phyloP scores from a whole-genome alignment of 2,329 filamentous ascomycete species.

The Phoma herbarum region DNA sequence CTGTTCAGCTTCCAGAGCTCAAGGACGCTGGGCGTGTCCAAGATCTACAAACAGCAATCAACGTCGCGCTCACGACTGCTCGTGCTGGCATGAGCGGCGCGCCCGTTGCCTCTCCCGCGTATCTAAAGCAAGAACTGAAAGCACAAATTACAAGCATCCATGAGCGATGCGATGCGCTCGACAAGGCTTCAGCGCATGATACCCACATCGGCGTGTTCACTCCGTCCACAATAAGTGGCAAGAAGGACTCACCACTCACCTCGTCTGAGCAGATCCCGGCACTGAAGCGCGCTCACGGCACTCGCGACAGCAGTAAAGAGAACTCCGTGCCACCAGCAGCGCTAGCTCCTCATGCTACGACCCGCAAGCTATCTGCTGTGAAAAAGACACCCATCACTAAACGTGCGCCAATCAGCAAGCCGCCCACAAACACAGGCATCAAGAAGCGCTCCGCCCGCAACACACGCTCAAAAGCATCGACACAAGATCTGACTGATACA shows the following conservation, averaged over 20 bases:
- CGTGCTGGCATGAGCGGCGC: not conserved
- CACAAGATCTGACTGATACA: no score
- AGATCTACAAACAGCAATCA: conserved; percentile 5
- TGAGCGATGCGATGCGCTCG: not conserved
- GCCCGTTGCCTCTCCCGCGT: not conserved
- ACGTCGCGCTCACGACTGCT: conserved; percentile 4
- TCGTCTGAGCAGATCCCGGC: not conserved
- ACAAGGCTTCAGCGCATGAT: not conserved
- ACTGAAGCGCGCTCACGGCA: not conserved
- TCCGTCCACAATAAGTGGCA: not conserved
- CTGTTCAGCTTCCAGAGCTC: not conserved
- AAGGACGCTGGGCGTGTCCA: conserved; percentile 3
- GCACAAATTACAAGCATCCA: conserved; percentile 2
- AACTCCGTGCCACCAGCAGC: not conserved
- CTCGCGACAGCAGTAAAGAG: conserved; percentile 4
- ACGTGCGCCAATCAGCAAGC: not conserved
- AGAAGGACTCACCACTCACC: not conserved
- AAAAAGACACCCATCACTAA: conserved; percentile 3
- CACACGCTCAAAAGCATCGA: not conserved
- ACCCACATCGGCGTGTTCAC: not conserved
- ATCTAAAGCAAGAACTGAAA: conserved; percentile 7
- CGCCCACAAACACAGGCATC: not conserved
- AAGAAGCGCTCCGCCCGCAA: not conserved
- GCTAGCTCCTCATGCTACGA: not conserved
- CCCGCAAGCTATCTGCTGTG: not conserved